phyloP scores from a whole-genome alignment of 2,329 filamentous ascomycete species.

The Achaetomium macrosporum region DNA sequence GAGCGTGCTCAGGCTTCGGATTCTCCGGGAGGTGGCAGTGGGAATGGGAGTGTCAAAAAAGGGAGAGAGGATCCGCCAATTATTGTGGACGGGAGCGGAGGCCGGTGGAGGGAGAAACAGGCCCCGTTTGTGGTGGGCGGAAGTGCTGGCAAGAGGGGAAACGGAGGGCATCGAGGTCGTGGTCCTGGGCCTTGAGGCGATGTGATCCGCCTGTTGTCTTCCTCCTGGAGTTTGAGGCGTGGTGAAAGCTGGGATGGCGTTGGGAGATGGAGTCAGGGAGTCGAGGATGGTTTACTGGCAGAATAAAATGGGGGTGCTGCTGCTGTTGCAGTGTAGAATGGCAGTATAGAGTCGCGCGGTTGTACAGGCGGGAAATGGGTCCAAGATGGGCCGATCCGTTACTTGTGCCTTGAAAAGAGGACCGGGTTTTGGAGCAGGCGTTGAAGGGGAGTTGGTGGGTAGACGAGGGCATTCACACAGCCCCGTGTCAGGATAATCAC shows the following conservation, averaged over 20 bases:
- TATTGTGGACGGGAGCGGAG: constrained; percentile 16
- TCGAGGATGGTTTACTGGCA: no score
- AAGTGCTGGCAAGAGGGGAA: neutral
- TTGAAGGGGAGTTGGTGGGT: no score
- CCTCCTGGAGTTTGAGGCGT: neutral
- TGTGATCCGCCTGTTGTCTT: neutral
- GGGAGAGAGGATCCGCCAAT: constrained; percentile 12
- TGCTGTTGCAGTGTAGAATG: no score
- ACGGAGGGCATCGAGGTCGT: neutral
- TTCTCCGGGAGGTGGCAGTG: neutral
- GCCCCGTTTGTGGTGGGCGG: constrained; percentile 13
- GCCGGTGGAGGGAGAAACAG: constrained; percentile 1
- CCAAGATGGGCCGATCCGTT: no score
- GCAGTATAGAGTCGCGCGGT: no score
- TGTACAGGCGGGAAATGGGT: no score
- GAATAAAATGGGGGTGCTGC: no score
- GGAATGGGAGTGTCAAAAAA: neutral
- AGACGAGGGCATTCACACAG: no score
- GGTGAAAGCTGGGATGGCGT: neutral
- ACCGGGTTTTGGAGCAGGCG: no score
- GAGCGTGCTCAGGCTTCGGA: neutral
- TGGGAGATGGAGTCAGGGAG: neutral
- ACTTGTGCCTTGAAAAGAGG: no score
- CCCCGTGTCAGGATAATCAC: no score
- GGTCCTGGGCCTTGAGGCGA: neutral